These are phyloP conservation scores for Brasilioporus rufonigricans DNA, from an alignment of 768 basidiomycete species.

Conservation along the genomic window DNA sequence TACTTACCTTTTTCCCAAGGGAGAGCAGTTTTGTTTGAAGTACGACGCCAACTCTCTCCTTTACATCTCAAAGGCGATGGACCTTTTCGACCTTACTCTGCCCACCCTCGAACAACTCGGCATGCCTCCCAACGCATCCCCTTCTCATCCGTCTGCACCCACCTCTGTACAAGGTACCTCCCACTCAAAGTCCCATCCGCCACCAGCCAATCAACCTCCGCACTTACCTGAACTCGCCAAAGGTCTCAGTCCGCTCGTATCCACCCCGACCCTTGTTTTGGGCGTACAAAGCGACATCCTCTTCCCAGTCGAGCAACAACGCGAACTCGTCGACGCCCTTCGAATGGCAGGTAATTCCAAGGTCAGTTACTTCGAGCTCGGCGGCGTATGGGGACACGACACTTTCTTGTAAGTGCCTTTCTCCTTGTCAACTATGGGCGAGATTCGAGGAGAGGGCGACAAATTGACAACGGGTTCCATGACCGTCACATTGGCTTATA, in stretches of 20 bases:
- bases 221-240: constrained; percentile 73
- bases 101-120: constrained; percentile 70
- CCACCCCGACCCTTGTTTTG: constrained; percentile 81
- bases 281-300: constrained; percentile 97
- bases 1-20: constrained; percentile 43
- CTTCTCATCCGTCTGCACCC: constrained; percentile 18
- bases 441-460: neutral
- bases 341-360: constrained; percentile 83
- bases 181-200: constrained; percentile 68
- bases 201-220: constrained; percentile 69
- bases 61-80: constrained; percentile 99
- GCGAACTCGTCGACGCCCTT: constrained; percentile 91
- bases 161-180: constrained; percentile 35
- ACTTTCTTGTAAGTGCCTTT: constrained; percentile 76
- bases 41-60: constrained; percentile 99
- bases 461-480: neutral
- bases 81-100: constrained; percentile 92
- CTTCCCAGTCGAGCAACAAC: constrained; percentile 96
- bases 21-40: constrained; percentile 95
- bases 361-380: constrained; percentile 96
- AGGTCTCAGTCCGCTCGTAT: constrained; percentile 70
- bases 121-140: constrained; percentile 36
- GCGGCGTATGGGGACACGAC: constrained; percentile 99
- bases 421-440: neutral
- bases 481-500: constrained; percentile 5